Percentiles rank a stretch among this genome's conserved stretches.
These are phyloP conservation scores for Melanomma pulvis-pyrius DNA, from an alignment of 495 filamentous ascomycete genomes.

Conservation along the genomic window DNA sequence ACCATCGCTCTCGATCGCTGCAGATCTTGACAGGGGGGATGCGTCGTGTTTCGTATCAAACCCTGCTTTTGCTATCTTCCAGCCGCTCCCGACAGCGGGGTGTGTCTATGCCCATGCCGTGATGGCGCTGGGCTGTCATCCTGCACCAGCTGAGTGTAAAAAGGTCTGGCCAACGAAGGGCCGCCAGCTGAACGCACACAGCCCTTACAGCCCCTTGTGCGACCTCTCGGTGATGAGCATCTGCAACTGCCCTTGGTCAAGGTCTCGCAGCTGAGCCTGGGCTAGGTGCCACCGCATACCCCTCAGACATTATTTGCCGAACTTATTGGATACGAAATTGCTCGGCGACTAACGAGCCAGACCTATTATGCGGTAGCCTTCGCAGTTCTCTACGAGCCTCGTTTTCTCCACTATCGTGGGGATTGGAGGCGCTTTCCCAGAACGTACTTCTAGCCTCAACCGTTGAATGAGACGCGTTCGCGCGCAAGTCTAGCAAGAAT, in stretches of 20 bases:
- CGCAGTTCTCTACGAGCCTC: slow-evolving; percentile 25
- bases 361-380: slow-evolving; percentile 27
- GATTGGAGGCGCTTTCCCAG: slow-evolving; percentile 3
- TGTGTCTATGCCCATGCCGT: too few species aligned
- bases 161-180: slow-evolving; percentile 18
- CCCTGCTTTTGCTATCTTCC: slow-evolving; percentile 19
- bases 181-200: not conserved
- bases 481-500: slow-evolving; percentile 16
- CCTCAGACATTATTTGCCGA: slow-evolving; percentile 18
- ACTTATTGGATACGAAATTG: slow-evolving; percentile 24
- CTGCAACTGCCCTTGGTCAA: slow-evolving; percentile 2
- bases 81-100: not conserved
- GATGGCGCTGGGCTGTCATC: not conserved
- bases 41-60: slow-evolving; percentile 35
- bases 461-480: slow-evolving; percentile 3
- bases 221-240: slow-evolving; percentile 17
- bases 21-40: slow-evolving; percentile 21
- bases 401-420: slow-evolving; percentile 12
- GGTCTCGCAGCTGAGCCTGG: slow-evolving; percentile 16
- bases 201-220: slow-evolving; percentile 18
- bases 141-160: slow-evolving; percentile 4
- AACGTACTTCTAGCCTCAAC: not conserved
- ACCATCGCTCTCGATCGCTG: slow-evolving; percentile 11
- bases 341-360: slow-evolving; percentile 7
- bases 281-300: slow-evolving; percentile 20